A percentile compares a stretch with the other conserved stretches of the same genome.
These are phyloP conservation scores for Polytolypa hystricis DNA, from an alignment of 2,329 filamentous ascomycete species.

Conservation along the genomic window DNA sequence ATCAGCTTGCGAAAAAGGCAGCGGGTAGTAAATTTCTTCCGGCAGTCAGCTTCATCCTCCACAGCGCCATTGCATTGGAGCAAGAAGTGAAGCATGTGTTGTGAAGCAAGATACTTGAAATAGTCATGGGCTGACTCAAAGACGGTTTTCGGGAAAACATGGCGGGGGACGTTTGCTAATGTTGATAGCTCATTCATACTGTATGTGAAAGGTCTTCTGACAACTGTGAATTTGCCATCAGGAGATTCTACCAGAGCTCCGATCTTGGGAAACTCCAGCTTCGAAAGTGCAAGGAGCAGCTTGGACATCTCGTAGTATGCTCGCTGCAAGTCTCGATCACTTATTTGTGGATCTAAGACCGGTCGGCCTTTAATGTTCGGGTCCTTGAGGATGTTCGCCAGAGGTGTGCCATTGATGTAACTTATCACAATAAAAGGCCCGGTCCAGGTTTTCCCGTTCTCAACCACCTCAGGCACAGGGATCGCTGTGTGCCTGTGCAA, in stretches of 20 bases:
- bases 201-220: conserved; percentile 8
- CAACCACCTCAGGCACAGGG: conserved; percentile 16
- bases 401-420: conserved; percentile 16
- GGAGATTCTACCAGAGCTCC: conserved; percentile 8
- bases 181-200: conserved; percentile 9
- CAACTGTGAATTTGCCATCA: conserved; percentile 6
- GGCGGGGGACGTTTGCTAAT: conserved; percentile 5
- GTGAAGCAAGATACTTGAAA: conserved; percentile 8
- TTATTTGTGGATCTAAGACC: conserved; percentile 12
- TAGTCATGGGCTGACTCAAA: conserved; percentile 9
- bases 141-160: conserved; percentile 3
- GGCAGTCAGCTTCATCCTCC: conserved; percentile 27
- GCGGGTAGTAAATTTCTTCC: conserved; percentile 34
- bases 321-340: conserved; percentile 7
- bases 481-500: conserved; percentile 17
- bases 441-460: conserved; percentile 15
- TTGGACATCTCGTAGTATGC: conserved; percentile 12
- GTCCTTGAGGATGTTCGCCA: conserved; percentile 17
- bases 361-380: conserved; percentile 8
- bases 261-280: conserved; percentile 12
- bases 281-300: conserved; percentile 12
- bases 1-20: conserved; percentile 13
- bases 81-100: conserved; percentile 19
- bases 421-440: conserved; percentile 20
- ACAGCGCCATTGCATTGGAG: conserved; percentile 34